Evolutionary conservation across 352 stramenopile genomes (phyloP), one percentile per base, ranked within the genome.

Genomic region (Phytophthora ramorum): DNA sequence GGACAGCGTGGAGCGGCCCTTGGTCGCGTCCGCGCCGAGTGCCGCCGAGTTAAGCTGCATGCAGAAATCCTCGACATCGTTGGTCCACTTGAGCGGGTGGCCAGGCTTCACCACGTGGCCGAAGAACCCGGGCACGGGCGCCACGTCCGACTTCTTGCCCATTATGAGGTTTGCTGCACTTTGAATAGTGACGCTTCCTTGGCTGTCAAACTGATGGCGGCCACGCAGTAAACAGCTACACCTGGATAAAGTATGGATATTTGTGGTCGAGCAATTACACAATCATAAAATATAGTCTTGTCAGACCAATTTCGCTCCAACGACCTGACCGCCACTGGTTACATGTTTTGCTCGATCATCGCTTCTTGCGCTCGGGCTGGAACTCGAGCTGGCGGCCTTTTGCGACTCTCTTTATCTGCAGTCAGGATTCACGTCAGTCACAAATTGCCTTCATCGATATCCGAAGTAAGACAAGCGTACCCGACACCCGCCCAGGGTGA

Each of bases 41-140:
- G 87, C 84, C 14, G 87, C 87, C 26, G 84, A 85, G 58, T 90
- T 92, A 32, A 96, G 70, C 58, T 94, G 79, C 66, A 96, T 72
- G 44, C 69, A 81, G 53, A 94, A 86, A 49, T 94, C 85, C 61
- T 92, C 83, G 22, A 83, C 71, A 41, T 92, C 78, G 59, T 94
- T 94, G 13, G 69, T 32, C 83, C 81, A 92, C 26, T 80, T 63
- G 16, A 96, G 85, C 58, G 76, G 68, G 41, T 89, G 78, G 24
- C 85, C 84, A 34, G 87, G 81, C 69, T 78, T 74, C 46, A 96
- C 66, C 37, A 81, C 78, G 45, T 90, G 69, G 64, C 87, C 85
- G 46, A 96, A 92, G 83, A 94, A 96, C 30, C 87, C 87, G 7
- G 87, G 85, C 51, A 87, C 77, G 13, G 78, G 68, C 37, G 56